Evolutionary conservation across 306 rosid genomes (phyloP), one percentile per base, ranked within the genome.

Genomic region (Nissolia schottii): DNA sequence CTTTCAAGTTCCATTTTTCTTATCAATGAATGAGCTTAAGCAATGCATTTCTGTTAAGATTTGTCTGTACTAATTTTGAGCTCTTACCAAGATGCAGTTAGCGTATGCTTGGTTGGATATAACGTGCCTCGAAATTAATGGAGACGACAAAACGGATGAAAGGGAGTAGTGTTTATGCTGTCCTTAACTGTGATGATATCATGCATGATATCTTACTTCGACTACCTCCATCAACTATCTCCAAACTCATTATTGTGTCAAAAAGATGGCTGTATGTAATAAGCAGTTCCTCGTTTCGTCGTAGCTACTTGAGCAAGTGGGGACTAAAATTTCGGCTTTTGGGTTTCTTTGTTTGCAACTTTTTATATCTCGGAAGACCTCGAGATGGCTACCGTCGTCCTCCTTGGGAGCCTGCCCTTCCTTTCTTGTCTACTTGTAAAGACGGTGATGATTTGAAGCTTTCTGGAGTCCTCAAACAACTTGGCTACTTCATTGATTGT

Each of bases 341-440:
- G 82, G 97, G 97, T 5, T 91, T 91, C 77, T 88, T 87, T 48
- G 87, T 85, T 5, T 81, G 89, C 86, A 88, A 88, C 71, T 76
- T 66, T 70, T 67, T 85, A 15, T 91, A 91, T 66, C 87, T 91
- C 51, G 85, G 86, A 59, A 83, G 87, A 68, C 88, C 85, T 11
- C 71, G 87, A 5, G 81, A 86, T 37, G 91, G 93, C 28, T 68
- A 54, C 31, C 76, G 71, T 7, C 92, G 95, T 15, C 92, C 97
- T 6, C n/a, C 54, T 22, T 83, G 70, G 40, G 95, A 91, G 75
- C 97, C 89, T 55, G 84, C 92, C 19, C 84, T 91, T 65, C 87
- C 88, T 1, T 77, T 88, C 18, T 78, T 91, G 76, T 83, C 97
- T 46, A 79, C 95, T 51, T 87, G 90, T 74, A 81, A 80, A 77